Percentiles rank a stretch among this genome's conserved stretches.
Evolutionary conservation across 2,329 filamentous ascomycete genomes (phyloP).

Genomic region (Ophiocordyceps australis): DNA sequence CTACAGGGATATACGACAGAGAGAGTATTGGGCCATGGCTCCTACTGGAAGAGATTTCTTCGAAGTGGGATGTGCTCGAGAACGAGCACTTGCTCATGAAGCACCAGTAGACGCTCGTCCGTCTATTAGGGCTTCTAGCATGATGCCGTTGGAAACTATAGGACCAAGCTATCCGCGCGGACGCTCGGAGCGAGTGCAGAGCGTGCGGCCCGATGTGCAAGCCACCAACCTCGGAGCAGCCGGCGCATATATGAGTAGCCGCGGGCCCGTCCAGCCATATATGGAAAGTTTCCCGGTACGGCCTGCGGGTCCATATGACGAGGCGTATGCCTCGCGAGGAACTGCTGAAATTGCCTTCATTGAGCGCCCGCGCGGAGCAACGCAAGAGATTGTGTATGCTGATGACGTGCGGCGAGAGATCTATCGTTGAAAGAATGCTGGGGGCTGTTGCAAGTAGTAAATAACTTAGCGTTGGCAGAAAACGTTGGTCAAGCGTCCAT

Average conservation of each 20-base stretch:
- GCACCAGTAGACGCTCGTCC: no score
- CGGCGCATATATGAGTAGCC: constrained; percentile 11
- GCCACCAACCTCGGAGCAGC: no score
- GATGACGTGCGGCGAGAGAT: constrained; percentile 18
- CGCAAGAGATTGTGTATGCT: constrained; percentile 26
- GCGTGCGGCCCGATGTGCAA: constrained; percentile 22
- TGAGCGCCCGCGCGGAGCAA: constrained; percentile 20
- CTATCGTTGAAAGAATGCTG: constrained; percentile 15
- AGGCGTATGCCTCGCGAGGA: constrained; percentile 3
- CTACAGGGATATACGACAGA: constrained; percentile 33
- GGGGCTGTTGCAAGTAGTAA: no score
- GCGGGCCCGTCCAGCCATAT: constrained; percentile 12
- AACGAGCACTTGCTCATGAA: constrained; percentile 24
- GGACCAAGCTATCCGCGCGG: constrained; percentile 22
- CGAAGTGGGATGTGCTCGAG: constrained; percentile 22
- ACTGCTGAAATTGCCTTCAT: constrained; percentile 23
- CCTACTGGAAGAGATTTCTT: constrained; percentile 26
- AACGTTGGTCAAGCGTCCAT: no score
- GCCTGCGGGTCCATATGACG: constrained; percentile 3
- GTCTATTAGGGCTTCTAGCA: constrained; percentile 40
- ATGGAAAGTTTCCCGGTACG: constrained; percentile 12
- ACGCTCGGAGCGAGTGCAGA: constrained; percentile 21
- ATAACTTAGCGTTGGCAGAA: no score
- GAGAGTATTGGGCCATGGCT: constrained; percentile 34
- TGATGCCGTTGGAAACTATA: constrained; percentile 31